Evolutionary conservation across 2,329 filamentous ascomycete species (phyloP).

Genomic region (Aspergillus novoparasiticus): DNA sequence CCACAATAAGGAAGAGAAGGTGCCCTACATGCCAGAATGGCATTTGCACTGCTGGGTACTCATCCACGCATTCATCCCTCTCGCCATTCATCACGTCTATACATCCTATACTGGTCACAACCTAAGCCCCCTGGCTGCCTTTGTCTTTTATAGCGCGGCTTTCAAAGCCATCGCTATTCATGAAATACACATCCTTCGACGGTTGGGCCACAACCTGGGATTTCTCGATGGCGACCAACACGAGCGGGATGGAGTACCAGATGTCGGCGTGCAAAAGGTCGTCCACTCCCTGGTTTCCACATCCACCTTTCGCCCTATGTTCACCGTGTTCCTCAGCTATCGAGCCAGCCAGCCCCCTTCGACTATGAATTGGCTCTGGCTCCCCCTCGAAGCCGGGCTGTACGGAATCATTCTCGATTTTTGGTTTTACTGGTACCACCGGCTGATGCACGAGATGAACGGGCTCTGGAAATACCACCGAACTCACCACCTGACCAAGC

Average conservation of each 20-base stretch:
- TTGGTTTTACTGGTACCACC: conserved; percentile 46
- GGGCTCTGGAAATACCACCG: conserved; percentile 49
- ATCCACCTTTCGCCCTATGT: conserved; percentile 34
- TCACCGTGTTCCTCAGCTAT: conserved; percentile 40
- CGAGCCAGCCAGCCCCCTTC: conserved; percentile 24
- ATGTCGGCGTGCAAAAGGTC: conserved; percentile 41
- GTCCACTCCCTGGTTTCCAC: conserved; percentile 37
- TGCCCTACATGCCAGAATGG: conserved; percentile 43
- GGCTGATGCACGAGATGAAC: conserved; percentile 45
- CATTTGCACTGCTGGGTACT: conserved; percentile 46
- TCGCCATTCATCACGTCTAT: conserved; percentile 43
- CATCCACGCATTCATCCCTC: conserved; percentile 39
- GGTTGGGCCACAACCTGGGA: conserved; percentile 42
- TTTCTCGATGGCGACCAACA: conserved; percentile 51
- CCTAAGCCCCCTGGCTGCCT: conserved; percentile 31
- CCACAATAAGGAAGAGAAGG: conserved; percentile 45
- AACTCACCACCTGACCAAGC: conserved; percentile 51
- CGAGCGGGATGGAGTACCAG: conserved; percentile 47
- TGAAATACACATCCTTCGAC: conserved; percentile 42
- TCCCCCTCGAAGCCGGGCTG: conserved; percentile 42
- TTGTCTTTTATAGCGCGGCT: conserved; percentile 42
- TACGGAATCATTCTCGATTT: conserved; percentile 50
- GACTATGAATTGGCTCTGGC: conserved; percentile 37
- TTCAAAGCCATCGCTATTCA: conserved; percentile 47
- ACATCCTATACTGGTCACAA: conserved; percentile 32